Evolutionary conservation across 495 filamentous ascomycete genomes (phyloP).

Genomic region (Arthonia radiata): DNA sequence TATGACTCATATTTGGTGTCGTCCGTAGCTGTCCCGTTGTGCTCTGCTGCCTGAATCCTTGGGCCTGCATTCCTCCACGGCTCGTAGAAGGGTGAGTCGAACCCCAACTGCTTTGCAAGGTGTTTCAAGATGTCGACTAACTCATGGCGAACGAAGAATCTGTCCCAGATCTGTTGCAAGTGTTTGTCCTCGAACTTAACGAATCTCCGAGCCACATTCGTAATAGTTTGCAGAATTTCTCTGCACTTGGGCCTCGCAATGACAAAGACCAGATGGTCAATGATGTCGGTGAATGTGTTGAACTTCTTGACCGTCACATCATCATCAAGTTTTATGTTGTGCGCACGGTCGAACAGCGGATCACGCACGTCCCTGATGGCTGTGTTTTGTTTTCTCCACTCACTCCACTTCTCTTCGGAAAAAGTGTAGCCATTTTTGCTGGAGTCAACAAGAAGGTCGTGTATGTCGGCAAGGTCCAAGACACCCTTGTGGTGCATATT

Average conservation of each 20-base stretch:
- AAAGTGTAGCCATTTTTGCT: slow-evolving; percentile 57
- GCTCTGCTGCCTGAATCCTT: too few relatives aligned
- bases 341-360: too few relatives aligned
- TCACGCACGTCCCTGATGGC: slow-evolving; percentile 8
- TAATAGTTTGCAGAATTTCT: slow-evolving; percentile 20
- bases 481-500: slow-evolving; percentile 28
- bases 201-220: too few relatives aligned
- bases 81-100: too few relatives aligned
- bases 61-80: too few relatives aligned
- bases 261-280: slow-evolving; percentile 48
- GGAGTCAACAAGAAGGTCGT: slow-evolving; percentile 60
- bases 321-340: slow-evolving; percentile 8
- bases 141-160: too few relatives aligned
- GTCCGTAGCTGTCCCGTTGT: too few relatives aligned
- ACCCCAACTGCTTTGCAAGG: too few relatives aligned
- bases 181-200: too few relatives aligned
- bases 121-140: too few relatives aligned
- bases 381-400: slow-evolving; percentile 17
- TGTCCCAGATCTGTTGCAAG: too few relatives aligned
- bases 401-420: slow-evolving; percentile 26
- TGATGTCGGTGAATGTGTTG: slow-evolving; percentile 28
- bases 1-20: too few relatives aligned
- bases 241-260: slow-evolving; percentile 28
- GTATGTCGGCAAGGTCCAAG: slow-evolving; percentile 36
- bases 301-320: slow-evolving; percentile 5